Evolutionary conservation across 208 protist species (phyloP), one percentile per base, ranked within the genome.

Genomic region (Trypanosoma mega): DNA sequence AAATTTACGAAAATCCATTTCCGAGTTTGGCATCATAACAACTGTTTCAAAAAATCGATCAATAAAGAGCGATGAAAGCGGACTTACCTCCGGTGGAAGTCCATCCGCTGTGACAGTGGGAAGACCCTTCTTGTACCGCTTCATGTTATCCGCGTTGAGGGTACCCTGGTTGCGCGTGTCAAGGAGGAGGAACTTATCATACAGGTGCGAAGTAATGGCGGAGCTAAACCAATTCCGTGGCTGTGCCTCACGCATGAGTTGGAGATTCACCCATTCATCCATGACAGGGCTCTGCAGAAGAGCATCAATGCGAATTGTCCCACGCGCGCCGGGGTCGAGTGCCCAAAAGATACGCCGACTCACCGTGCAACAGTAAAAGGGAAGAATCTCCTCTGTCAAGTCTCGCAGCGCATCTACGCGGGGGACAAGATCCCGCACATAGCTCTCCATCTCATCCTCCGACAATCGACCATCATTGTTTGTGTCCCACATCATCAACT

Each of bases 1-100:
- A 76, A 95, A 97, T 39, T 90, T 91, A 20, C 92, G 85, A 69
- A 92, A 97, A 73, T 97, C 93, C 66, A 97, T 73, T 63, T 96
- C 88, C 18, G 78, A 76, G 18, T 76, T 77, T 18, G 86, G 76
- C 72, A 91, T 93, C 67, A 90, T 88, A 11, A 86, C 81, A 65
- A 83, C 91, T 20, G 87, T 94, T 45, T 96, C 87, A 50, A 97
- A 96, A 66, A 91, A 90, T 34, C 90, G 82, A 29, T 96, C 80
- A 61, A 97, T 82, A 34, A 97, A 97, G 26, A 91, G 63, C 24
- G 73, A 63, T 29, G 78, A 89, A 18, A 97, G 80, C 16, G 85
- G 85, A 51, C 87, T 88, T 9, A 81, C 72, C 50, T 90, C 77
- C 12, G 64, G 55, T 1, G 82, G 82, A 14, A 93, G 69, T 3